Percentiles rank a stretch among this genome's conserved stretches.
These are phyloP conservation scores for Aspergillus aculeatinus DNA, from an alignment of 2,329 filamentous ascomycete genomes.

Conservation along the genomic window DNA sequence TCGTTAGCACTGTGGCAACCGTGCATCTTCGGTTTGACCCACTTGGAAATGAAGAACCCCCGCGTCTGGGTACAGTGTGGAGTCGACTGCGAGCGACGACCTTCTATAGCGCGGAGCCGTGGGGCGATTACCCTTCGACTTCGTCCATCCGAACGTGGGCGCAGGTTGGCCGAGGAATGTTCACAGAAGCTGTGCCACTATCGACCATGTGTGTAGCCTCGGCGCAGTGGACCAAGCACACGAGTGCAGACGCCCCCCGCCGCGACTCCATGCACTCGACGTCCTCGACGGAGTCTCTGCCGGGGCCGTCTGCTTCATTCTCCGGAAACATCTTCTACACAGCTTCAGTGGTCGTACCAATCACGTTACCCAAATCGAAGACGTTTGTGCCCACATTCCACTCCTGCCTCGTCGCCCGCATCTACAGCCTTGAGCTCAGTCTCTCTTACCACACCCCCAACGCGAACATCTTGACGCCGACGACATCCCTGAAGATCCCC, in stretches of 20 bases:
- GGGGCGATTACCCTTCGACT: constrained; percentile 50
- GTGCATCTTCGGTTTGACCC: constrained; percentile 63
- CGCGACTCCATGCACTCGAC: constrained; percentile 31
- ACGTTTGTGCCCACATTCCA: constrained; percentile 69
- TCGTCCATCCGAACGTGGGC: constrained; percentile 40
- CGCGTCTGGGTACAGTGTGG: constrained; percentile 52
- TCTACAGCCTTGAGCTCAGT: constrained; percentile 61
- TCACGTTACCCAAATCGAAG: constrained; percentile 61
- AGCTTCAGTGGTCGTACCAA: constrained; percentile 61
- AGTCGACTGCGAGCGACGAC: constrained; percentile 60
- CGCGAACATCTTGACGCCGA: constrained; percentile 41
- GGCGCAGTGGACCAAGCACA: constrained; percentile 57
- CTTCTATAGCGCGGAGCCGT: constrained; percentile 55
- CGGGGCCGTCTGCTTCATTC: constrained; percentile 43
- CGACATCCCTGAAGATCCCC: constrained; percentile 43
- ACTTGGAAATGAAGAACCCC: constrained; percentile 51
- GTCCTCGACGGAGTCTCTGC: constrained; percentile 30
- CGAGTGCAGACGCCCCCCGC: constrained; percentile 30
- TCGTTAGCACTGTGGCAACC: constrained; percentile 55
- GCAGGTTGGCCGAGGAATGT: constrained; percentile 50
- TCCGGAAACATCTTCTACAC: constrained; percentile 57
- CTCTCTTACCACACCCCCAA: constrained; percentile 55
- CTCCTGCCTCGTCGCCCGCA: constrained; percentile 64
- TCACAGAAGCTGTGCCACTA: constrained; percentile 53
- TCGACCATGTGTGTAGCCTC: constrained; percentile 57